Evolutionary conservation across 441 rosid genomes (phyloP).

Genomic region (Populus hybrid): DNA sequence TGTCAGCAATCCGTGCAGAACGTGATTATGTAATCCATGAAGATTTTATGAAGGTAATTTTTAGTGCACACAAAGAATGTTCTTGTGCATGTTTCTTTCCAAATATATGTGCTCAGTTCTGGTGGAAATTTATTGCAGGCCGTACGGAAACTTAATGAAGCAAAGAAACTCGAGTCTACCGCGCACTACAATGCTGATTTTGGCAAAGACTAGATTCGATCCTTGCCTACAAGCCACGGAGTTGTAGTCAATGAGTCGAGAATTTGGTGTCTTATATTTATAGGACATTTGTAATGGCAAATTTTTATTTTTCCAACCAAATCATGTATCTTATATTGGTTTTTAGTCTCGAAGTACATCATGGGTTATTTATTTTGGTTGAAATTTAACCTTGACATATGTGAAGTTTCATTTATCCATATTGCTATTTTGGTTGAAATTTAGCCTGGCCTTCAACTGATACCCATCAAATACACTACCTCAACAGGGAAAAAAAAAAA

Average conservation of each 20-base stretch:
- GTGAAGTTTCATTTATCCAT: not conserved
- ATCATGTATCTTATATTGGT: not conserved
- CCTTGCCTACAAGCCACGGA: conserved; percentile 4
- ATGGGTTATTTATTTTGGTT: not conserved
- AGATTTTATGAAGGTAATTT: no score
- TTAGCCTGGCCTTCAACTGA: not conserved
- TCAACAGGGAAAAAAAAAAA: no score
- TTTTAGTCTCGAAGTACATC: not conserved
- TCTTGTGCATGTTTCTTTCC: not conserved
- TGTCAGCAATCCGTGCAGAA: no score
- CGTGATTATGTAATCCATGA: no score
- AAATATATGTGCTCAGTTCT: not conserved
- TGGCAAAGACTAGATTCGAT: conserved; percentile 42
- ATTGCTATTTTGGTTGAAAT: not conserved
- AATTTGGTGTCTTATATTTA: not conserved
- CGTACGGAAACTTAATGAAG: conserved; percentile 59
- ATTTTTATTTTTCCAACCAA: not conserved
- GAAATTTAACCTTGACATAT: not conserved
- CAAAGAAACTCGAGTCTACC: conserved; percentile 81
- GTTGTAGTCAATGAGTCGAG: not conserved
- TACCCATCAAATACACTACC: not conserved
- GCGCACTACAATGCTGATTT: conserved; percentile 57
- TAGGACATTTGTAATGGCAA: not conserved
- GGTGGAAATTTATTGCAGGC: conserved; percentile 47
- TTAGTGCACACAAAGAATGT: no score